Evolutionary conservation across 345 rosid genomes (phyloP).

Genomic region (Bruguiera gymnorhiza): DNA sequence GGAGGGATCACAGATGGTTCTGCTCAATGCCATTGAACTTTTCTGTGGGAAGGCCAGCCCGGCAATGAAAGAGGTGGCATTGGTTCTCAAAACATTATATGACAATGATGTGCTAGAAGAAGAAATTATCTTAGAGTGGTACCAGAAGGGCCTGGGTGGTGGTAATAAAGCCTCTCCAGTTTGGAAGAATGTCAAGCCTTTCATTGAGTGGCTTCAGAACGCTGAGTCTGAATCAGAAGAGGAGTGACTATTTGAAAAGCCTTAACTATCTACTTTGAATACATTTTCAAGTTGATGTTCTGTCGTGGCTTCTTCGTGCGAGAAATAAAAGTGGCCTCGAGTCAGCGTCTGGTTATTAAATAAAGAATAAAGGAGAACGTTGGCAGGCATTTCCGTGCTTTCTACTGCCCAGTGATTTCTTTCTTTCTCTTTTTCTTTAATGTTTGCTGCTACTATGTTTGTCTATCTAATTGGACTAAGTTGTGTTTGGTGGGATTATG

Average conservation of each 20-base stretch:
- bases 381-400: not conserved
- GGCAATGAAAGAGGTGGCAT: constrained; percentile 58
- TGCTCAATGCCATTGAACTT: constrained; percentile 46
- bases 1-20: constrained; percentile 47
- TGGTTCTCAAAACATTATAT: constrained; percentile 62
- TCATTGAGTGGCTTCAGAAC: constrained; percentile 77
- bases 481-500: no score
- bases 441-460: no score
- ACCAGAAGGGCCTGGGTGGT: constrained; percentile 52
- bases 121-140: constrained; percentile 69
- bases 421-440: no score
- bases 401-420: not conserved
- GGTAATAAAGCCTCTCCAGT: constrained; percentile 43
- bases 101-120: constrained; percentile 79
- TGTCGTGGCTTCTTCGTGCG: not conserved
- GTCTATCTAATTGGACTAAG: no score
- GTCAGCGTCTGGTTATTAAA: not conserved
- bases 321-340: not conserved
- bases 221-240: constrained; percentile 88
- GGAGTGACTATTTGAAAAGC: constrained; percentile 29
- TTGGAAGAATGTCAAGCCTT: constrained; percentile 71
- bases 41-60: constrained; percentile 47
- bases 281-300: not conserved
- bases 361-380: not conserved
- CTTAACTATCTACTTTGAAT: not conserved